Evolutionary conservation across 805 yeast genomes (phyloP).

Genomic region (Gaillardinia entomophila): DNA sequence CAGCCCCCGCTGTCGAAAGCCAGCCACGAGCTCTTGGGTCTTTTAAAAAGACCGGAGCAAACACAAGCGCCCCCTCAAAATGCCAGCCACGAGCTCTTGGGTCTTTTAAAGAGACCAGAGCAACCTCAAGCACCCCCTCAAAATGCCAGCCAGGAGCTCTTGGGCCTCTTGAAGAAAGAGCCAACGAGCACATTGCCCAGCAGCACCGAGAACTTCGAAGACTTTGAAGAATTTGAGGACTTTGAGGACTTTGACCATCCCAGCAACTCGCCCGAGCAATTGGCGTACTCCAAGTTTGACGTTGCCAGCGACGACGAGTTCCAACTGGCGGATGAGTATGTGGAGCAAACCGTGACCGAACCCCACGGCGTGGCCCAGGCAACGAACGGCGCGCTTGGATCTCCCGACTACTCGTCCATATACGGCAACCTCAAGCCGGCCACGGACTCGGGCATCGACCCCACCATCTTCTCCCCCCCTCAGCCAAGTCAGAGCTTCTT

Average conservation of each 20-base stretch:
- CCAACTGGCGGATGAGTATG: no score
- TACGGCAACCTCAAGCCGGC: background rate
- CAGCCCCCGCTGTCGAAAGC: no score
- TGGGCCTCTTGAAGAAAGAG: conserved; percentile 1
- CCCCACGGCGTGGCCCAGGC: conserved; percentile 3
- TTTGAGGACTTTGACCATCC: conserved; percentile 14
- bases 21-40: no score
- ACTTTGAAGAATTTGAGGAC: conserved; percentile 29
- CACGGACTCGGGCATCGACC: background rate
- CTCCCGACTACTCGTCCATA: background rate
- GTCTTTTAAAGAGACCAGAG: background rate
- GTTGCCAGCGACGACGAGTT: conserved; percentile 34
- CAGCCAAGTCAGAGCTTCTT: conserved; percentile 7
- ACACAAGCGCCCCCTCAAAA: no score
- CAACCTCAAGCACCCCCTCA: conserved; percentile 10
- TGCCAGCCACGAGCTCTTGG: conserved; percentile 1
- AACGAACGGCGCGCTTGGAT: background rate
- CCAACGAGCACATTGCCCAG: conserved; percentile 13
- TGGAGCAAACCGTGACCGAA: conserved; percentile 1
- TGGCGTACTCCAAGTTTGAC: conserved; percentile 18
- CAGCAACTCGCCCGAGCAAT: conserved; percentile 7
- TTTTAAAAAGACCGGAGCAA: no score
- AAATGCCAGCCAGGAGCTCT: conserved; percentile 4
- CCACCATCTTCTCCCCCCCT: conserved; percentile 8
- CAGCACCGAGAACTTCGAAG: conserved; percentile 26